A percentile compares a stretch with the other conserved stretches of the same genome.
Evolutionary conservation across 139 green algal genomes (phyloP).

Genomic region (Coccomyxa sp.): DNA sequence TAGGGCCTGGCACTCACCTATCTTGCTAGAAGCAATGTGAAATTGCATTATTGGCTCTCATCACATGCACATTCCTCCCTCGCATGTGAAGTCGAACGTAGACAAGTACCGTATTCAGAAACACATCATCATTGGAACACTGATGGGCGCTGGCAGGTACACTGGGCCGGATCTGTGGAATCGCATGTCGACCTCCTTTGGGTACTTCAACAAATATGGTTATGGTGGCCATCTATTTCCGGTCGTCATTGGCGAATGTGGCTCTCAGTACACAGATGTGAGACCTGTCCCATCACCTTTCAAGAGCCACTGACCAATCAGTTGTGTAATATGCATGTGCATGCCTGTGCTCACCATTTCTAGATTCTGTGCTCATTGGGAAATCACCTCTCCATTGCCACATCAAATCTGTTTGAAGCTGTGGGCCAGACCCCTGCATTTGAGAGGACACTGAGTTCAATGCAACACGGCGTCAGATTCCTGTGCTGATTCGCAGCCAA

Average conservation of each 20-base stretch:
- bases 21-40: too few relatives aligned
- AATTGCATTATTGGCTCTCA: too few relatives aligned
- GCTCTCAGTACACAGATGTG: slow-evolving; percentile 20
- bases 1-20: too few relatives aligned
- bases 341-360: background rate
- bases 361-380: background rate
- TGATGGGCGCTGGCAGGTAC: too few relatives aligned
- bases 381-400: too few relatives aligned
- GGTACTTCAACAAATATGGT: slow-evolving; percentile 24
- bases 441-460: too few relatives aligned
- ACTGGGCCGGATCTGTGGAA: slow-evolving; percentile 3
- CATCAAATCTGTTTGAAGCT: too few relatives aligned
- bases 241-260: slow-evolving; percentile 37
- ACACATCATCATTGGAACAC: too few relatives aligned
- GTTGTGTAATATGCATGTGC: slow-evolving; percentile 5
- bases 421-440: too few relatives aligned
- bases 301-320: slow-evolving; percentile 11
- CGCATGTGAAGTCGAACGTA: too few relatives aligned
- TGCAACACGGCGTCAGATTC: background rate
- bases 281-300: slow-evolving; percentile 17
- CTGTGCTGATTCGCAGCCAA: background rate
- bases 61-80: too few relatives aligned
- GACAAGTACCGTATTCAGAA: too few relatives aligned
- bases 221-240: slow-evolving; percentile 28
- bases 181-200: slow-evolving; percentile 23